These are phyloP conservation scores for Mycena olivaceomarginata DNA, from an alignment of 768 basidiomycete species.

Conservation along the genomic window DNA sequence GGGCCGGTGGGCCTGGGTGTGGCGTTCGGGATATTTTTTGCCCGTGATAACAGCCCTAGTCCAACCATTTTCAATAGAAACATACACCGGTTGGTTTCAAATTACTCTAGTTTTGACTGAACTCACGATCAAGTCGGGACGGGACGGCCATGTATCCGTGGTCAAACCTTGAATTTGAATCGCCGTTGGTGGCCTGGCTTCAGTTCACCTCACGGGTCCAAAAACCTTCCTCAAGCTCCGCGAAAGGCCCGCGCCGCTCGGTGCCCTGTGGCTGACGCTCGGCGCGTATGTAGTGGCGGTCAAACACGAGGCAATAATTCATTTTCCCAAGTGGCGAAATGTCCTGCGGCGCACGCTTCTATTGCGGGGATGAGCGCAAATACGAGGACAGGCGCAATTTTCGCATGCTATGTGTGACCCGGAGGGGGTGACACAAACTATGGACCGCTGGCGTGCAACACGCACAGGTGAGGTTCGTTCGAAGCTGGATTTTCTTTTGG, in stretches of 20 bases:
- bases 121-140: slow-evolving; percentile 15
- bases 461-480: background rate
- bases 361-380: background rate
- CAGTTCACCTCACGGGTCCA: background rate
- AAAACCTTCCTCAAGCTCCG: slow-evolving; percentile 18
- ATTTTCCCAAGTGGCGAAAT: background rate
- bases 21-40: background rate
- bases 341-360: background rate
- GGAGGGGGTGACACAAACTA: background rate
- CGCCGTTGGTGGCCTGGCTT: background rate
- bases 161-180: background rate
- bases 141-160: background rate
- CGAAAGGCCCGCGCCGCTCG: slow-evolving; percentile 12
- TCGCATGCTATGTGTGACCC: background rate
- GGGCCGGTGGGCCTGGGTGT: background rate
- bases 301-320: background rate
- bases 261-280: slow-evolving; percentile 13
- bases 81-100: background rate
- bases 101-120: background rate
- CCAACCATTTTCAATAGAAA: background rate
- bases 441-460: background rate
- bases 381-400: background rate
- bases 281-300: slow-evolving; percentile 1
- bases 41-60: background rate
- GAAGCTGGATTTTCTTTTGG: background rate